Evolutionary conservation across 352 stramenopile species (phyloP), one percentile per base, ranked within the genome.

Genomic region (Blastocystis sp.): DNA sequence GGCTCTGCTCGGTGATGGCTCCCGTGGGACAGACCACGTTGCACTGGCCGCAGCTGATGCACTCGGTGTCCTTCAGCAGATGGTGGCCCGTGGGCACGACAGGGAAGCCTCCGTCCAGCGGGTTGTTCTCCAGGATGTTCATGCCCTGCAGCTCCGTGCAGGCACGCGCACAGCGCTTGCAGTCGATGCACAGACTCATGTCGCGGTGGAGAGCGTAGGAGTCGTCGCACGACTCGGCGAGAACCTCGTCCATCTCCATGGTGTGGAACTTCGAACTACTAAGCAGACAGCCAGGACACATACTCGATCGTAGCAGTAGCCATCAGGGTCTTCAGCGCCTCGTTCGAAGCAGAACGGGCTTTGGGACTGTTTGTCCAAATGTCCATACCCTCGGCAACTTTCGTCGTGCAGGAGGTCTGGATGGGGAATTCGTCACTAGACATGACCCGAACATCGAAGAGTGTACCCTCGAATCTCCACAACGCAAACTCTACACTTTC

Each of bases 21-120:
- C 91, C 91, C n/a, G 90, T 91, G 23, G 91, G 90, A 59, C 91
- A 93, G 23, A 90, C 29, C 13, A 92, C 77, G 20, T 82, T 90
- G 63, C 91, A 93, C 64, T 93, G 91, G 59, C 91, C 91, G 76
- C 91, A 92, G 55, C 61, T 87, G 59, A 92, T 92, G 69, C 91
- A 92, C 37, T 91, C 90, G 20, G 91, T 92, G 53, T 92, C 90
- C 18, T 87, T 88, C 4, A 92, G 84, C 29, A 90, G 91, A 53
- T 90, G 89, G 70, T 91, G 84, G 54, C 90, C 87, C 76, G 68
- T 89, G 20, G 91, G 77, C 6, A 88, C 62, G 43, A 88, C 77
- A 41, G 77, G 77, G 50, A 68, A 79, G 37, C 77, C 77, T 20
- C 66, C 77, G 15, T 88, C 62, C 34, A 68, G 26, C 43, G 77